Evolutionary conservation across 176 grass and related monocot species (phyloP).

Genomic region (Oryza longistaminata): DNA sequence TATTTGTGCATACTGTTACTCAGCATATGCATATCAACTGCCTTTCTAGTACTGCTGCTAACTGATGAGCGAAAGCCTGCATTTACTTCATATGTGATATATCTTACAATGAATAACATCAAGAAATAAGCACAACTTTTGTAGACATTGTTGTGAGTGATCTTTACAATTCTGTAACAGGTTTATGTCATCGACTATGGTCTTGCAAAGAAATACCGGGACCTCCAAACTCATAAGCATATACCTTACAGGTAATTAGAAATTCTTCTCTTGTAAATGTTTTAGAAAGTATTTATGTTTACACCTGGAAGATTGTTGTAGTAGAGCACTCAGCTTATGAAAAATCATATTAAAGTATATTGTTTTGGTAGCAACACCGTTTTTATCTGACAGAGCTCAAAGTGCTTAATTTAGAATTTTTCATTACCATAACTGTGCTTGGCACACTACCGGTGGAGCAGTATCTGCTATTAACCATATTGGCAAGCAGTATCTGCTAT

Average conservation of each 20-base stretch:
- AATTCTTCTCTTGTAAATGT: conserved; percentile 17
- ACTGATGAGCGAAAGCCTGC: neutral
- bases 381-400: neutral
- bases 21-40: neutral
- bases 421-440: neutral
- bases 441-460: neutral
- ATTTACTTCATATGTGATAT: neutral
- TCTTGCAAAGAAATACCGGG: conserved; percentile 66
- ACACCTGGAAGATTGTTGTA: conserved; percentile 14
- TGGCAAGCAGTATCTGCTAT: conserved; percentile 19
- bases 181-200: conserved; percentile 75
- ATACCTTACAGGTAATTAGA: conserved; percentile 66
- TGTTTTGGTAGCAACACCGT: neutral
- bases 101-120: neutral
- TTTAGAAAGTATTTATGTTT: conserved; percentile 13
- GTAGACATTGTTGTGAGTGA: conserved; percentile 13
- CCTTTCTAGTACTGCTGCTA: conserved; percentile 2
- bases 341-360: neutral
- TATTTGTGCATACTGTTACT: neutral
- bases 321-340: neutral
- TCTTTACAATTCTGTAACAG: conserved; percentile 23
- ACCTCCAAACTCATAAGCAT: conserved; percentile 73
- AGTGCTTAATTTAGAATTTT: conserved; percentile 25
- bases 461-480: conserved; percentile 28
- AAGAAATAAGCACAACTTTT: neutral